A percentile compares a stretch with the other conserved stretches of the same genome.
phyloP scores from a whole-genome alignment of 2,329 filamentous ascomycete species.

The Ploettnerulaceae sp. region DNA sequence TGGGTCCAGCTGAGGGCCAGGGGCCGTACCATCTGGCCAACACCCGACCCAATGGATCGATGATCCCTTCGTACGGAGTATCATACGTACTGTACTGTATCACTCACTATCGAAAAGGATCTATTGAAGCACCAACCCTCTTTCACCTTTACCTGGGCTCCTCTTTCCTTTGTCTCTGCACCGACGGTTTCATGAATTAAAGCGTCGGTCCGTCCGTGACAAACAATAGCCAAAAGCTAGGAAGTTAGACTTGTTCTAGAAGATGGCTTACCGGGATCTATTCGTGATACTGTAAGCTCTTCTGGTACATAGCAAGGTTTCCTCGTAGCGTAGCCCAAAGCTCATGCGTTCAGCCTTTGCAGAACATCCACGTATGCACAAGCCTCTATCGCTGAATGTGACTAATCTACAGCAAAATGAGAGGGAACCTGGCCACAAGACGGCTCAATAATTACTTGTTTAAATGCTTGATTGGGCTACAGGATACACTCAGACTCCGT shows the following conservation, averaged over 20 bases:
- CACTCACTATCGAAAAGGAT: too few species aligned
- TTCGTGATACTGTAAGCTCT: not conserved
- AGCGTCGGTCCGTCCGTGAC: not conserved
- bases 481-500: not conserved
- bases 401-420: not conserved
- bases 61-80: too few species aligned
- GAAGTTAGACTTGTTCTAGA: slow-evolving; percentile 1
- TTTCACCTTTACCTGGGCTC: not conserved
- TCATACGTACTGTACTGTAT: too few species aligned
- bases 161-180: not conserved
- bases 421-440: not conserved
- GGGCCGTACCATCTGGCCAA: too few species aligned
- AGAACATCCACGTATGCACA: slow-evolving; percentile 1
- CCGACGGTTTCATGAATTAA: not conserved
- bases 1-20: too few species aligned
- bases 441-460: not conserved
- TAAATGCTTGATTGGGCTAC: not conserved
- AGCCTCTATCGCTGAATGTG: not conserved
- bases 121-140: not conserved
- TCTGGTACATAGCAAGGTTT: not conserved
- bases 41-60: too few species aligned
- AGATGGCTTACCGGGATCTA: not conserved
- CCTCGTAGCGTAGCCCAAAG: not conserved
- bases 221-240: not conserved
- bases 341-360: not conserved